phyloP scores from a whole-genome alignment of 768 basidiomycete genomes.

The Tylopilus intermedius region DNA sequence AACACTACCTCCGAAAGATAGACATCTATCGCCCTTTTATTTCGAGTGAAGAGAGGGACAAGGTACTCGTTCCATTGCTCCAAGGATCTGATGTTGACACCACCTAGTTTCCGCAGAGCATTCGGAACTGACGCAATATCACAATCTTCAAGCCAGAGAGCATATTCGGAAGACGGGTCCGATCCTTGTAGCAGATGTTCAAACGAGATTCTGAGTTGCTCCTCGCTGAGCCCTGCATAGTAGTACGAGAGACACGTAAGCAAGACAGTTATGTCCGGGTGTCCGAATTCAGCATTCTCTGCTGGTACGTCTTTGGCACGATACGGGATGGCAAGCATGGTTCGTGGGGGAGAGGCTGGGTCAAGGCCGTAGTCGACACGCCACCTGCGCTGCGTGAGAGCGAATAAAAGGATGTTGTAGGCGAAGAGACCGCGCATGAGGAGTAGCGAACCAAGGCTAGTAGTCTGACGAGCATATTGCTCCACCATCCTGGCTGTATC shows the following conservation, averaged over 20 bases:
- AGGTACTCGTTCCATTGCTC: slow-evolving; percentile 14
- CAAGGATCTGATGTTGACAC: slow-evolving; percentile 28
- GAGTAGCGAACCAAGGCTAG: slow-evolving; percentile 17
- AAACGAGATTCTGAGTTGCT: slow-evolving; percentile 29
- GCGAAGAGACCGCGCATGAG: slow-evolving; percentile 34
- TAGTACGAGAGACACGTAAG: not conserved
- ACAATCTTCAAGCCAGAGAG: slow-evolving; percentile 26
- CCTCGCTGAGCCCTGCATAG: slow-evolving; percentile 8
- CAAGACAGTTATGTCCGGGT: not conserved
- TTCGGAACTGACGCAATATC: slow-evolving; percentile 12
- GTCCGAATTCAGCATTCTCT: slow-evolving; percentile 26
- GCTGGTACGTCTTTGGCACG: slow-evolving; percentile 36
- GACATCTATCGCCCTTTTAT: slow-evolving; percentile 20
- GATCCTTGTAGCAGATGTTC: slow-evolving; percentile 25
- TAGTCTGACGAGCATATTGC: not conserved
- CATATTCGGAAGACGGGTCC: slow-evolving; percentile 31
- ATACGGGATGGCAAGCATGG: slow-evolving; percentile 35
- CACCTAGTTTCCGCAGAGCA: slow-evolving; percentile 10
- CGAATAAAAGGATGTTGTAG: slow-evolving; percentile 28
- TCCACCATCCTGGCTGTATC: not conserved
- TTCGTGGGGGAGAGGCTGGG: slow-evolving; percentile 13
- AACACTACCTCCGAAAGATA: slow-evolving; percentile 34
- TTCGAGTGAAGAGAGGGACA: not conserved
- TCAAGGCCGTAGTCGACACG: not conserved
- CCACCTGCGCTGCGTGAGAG: slow-evolving; percentile 31